These are phyloP conservation scores for Amanita jacksonii DNA, from an alignment of 768 basidiomycete genomes.

Conservation along the genomic window DNA sequence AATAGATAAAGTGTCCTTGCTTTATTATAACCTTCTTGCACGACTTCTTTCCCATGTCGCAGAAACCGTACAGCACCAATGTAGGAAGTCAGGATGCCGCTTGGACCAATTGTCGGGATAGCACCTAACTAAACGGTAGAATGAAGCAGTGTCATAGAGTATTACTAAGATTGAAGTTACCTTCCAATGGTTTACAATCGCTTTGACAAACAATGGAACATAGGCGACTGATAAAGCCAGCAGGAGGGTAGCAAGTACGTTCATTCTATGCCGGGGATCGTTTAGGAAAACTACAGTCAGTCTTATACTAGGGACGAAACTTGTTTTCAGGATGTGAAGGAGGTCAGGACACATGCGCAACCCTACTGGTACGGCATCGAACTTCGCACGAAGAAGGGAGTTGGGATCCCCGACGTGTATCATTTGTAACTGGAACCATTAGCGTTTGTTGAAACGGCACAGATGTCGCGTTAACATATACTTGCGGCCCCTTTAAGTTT, in stretches of 20 bases:
- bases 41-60: constrained; percentile 15
- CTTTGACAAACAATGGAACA: not conserved
- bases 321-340: too few species aligned
- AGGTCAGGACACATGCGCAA: too few species aligned
- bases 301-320: too few species aligned
- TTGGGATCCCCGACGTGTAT: too few species aligned
- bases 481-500: too few species aligned
- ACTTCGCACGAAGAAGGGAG: too few species aligned
- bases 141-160: not conserved
- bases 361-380: too few species aligned
- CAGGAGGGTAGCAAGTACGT: not conserved
- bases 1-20: constrained; percentile 10
- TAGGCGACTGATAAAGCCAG: not conserved
- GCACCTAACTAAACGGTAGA: not conserved
- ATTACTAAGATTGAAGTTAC: not conserved
- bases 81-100: constrained; percentile 19
- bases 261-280: too few species aligned
- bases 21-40: constrained; percentile 24
- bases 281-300: too few species aligned
- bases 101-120: not conserved
- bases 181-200: not conserved
- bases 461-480: too few species aligned
- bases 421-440: too few species aligned
- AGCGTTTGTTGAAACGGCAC: too few species aligned
- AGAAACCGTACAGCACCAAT: constrained; percentile 16